Percentiles rank a stretch among this genome's conserved stretches.
These are phyloP conservation scores for Casuarina equisetifolia DNA, from an alignment of 306 rosid genomes.

Conservation along the genomic window DNA sequence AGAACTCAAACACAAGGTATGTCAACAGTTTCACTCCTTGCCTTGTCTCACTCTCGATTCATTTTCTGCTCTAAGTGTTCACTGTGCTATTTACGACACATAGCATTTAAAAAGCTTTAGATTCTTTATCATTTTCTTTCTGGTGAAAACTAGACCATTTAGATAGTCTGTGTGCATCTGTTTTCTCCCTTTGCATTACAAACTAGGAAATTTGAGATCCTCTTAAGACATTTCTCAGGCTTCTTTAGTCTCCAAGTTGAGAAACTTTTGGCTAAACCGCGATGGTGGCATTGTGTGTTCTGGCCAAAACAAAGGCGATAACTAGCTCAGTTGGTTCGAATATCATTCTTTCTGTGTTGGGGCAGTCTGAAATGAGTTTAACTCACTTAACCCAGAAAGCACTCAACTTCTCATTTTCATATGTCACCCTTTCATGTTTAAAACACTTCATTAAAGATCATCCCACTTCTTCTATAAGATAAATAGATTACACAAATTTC, in stretches of 20 bases:
- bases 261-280: background rate
- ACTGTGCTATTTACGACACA: background rate
- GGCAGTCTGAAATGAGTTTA: no score
- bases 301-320: background rate
- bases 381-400: background rate
- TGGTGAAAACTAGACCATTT: background rate
- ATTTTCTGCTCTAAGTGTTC: background rate
- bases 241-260: background rate
- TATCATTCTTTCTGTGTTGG: background rate
- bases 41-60: slow-evolving; percentile 5
- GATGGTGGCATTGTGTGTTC: background rate
- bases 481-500: no score
- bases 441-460: no score
- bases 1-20: slow-evolving; percentile 72
- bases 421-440: background rate
- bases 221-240: background rate
- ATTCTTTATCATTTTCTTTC: no score
- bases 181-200: background rate
- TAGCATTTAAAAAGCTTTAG: background rate
- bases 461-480: no score
- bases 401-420: background rate
- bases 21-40: slow-evolving; percentile 20
- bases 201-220: background rate
- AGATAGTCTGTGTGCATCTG: background rate
- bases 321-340: background rate